Conservation (phyloP, 352 stramenopile species). For the Phytopythium ostracodes region DNA sequence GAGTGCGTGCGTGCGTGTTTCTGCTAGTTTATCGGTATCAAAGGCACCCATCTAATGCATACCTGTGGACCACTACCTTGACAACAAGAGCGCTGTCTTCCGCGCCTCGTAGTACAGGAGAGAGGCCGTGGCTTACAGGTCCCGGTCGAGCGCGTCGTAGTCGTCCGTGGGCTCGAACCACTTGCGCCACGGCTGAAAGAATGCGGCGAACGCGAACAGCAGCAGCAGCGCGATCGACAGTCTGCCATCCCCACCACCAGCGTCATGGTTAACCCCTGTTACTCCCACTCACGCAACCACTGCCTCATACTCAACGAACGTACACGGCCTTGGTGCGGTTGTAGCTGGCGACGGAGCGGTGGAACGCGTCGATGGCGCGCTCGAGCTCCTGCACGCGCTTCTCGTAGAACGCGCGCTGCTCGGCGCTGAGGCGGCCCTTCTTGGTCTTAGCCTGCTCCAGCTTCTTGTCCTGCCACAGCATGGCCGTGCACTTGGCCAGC, state of each 20-base stretch:
- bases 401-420: slow-evolving; percentile 57
- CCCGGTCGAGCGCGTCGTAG: slow-evolving; percentile 20
- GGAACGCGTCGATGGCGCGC: slow-evolving; percentile 72
- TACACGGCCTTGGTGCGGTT: slow-evolving; percentile 80
- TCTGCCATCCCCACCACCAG: slow-evolving; percentile 7
- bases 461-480: slow-evolving; percentile 86
- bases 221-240: slow-evolving; percentile 40
- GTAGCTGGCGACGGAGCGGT: slow-evolving; percentile 67
- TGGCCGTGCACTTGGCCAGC: slow-evolving; percentile 72
- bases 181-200: slow-evolving; percentile 72
- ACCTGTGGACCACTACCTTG: background rate
- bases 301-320: too few species aligned
- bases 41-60: background rate
- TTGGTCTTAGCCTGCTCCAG: slow-evolving; percentile 64
- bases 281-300: too few species aligned
- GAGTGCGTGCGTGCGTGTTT: background rate
- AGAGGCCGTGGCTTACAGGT: slow-evolving; percentile 11
- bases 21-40: background rate
- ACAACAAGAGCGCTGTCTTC: background rate
- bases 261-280: background rate
- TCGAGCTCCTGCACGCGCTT: slow-evolving; percentile 70
- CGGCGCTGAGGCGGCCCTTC: slow-evolving; percentile 52
- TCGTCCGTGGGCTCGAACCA: slow-evolving; percentile 28
- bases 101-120: background rate
- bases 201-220: slow-evolving; percentile 61